Base-by-base conservation (phyloP, 306 rosid genomes). In the Castanopsis chinensis region DNA sequence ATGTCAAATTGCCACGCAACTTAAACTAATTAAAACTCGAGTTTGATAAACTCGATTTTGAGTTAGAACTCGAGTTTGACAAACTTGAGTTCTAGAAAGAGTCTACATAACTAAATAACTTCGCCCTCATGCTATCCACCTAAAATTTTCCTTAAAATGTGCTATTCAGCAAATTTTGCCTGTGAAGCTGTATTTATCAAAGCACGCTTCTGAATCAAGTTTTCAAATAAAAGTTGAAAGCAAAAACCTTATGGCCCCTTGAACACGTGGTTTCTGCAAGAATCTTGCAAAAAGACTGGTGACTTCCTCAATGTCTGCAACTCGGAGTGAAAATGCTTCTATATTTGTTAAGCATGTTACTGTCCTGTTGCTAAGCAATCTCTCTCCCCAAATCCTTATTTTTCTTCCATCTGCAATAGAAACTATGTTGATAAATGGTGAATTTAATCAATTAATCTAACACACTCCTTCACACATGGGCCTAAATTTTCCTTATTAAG, bases 291-390 rank as follows among this genome's bases (percentile, higher is more conserved):
- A 94, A 54, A 92, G 88, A 69, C 91, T 80, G 49, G 97, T 90
- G 77, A 94, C 94, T 87, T 90, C 97, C 87, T 89, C 96, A 74
- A 92, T 90, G 84, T 94, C 98, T 60, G 85, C 87, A 8, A 86
- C 92, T 54, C 86, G 83, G 72, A 94, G 92, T n/a, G 97, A 82
- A 85, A 92, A 92, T 71, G 94, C 96, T 83, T 92, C 97, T 58
- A 94, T 90, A 69, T 94, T 90, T 30, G 96, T 87, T 83, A 86
- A 70, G 90, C 97, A 94, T 37, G 5, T 21, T 52, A 94, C 94
- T 15, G 80, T 90, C 85, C 97, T 79, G 83, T 76, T 90, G 89
- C 97, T 82, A 45, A 84, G 78, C 85, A 94, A 79, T 77, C 90
- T 83, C 27, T 86, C 96, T 75, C 86, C 91, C 60, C 91, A 92